These are phyloP conservation scores for Bidens hawaiensis DNA, from an alignment of 140 eudicot genomes.

Conservation along the genomic window DNA sequence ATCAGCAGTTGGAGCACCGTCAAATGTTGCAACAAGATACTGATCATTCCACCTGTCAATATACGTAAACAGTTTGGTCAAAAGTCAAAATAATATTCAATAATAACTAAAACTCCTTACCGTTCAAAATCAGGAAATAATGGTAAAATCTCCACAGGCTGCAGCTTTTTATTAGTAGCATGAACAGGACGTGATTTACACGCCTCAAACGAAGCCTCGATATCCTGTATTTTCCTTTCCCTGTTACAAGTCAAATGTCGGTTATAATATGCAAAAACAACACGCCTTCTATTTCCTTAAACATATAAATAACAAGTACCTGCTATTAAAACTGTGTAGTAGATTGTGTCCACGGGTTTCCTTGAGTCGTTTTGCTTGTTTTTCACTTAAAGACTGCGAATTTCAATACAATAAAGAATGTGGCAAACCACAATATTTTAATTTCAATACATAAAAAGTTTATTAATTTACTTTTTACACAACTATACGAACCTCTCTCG, in stretches of 20 bases:
- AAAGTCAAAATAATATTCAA: not conserved
- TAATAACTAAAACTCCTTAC: slow-evolving; percentile 27
- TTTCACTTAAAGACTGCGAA: slow-evolving; percentile 67
- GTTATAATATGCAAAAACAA: not conserved
- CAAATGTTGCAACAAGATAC: slow-evolving; percentile 74
- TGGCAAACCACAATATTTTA: not conserved
- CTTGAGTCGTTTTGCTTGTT: slow-evolving; percentile 72
- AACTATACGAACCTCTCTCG: slow-evolving; percentile 53
- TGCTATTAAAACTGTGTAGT: slow-evolving; percentile 48
- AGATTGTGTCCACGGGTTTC: slow-evolving; percentile 53
- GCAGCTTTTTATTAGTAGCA: slow-evolving; percentile 61
- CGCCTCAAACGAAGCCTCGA: slow-evolving; percentile 75
- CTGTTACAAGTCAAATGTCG: slow-evolving; percentile 26
- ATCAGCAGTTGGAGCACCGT: slow-evolving; percentile 83
- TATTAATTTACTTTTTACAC: not conserved
- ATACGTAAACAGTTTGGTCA: slow-evolving; percentile 12
- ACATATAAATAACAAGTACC: slow-evolving; percentile 33
- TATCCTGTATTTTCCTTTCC: slow-evolving; percentile 69
- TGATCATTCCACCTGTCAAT: slow-evolving; percentile 55
- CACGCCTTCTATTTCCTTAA: not conserved
- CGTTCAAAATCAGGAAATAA: slow-evolving; percentile 79
- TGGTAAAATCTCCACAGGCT: slow-evolving; percentile 68
- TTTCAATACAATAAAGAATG: slow-evolving; percentile 4
- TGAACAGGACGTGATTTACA: slow-evolving; percentile 76
- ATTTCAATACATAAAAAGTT: not conserved